Evolutionary conservation across 805 yeast genomes (phyloP).

Genomic region (Kodamaea fukazawae): DNA sequence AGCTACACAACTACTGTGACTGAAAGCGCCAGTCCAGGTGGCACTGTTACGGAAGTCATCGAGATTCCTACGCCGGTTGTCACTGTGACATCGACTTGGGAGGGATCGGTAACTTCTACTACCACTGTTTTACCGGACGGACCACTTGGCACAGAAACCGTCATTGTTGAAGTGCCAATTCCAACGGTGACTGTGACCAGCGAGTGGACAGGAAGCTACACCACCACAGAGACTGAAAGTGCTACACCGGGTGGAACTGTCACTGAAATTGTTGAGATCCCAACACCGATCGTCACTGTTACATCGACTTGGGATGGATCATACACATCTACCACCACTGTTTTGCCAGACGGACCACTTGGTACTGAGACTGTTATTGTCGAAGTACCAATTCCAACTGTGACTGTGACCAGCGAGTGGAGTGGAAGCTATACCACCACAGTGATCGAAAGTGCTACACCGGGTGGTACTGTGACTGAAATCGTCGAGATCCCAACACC

Average conservation of each 20-base stretch:
- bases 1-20: constrained; percentile 7
- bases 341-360: constrained; percentile 1
- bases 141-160: constrained; percentile 3
- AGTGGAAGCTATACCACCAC: constrained; percentile 2
- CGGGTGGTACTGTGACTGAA: constrained; percentile 2
- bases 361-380: constrained; percentile 3
- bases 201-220: constrained; percentile 4
- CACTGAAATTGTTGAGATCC: constrained; percentile 2
- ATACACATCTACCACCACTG: constrained; percentile 7
- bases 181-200: constrained; percentile 6
- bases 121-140: constrained; percentile 2
- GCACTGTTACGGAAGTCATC: constrained; percentile 13
- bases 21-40: constrained; percentile 12
- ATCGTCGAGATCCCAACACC: constrained; percentile 4
- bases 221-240: neutral
- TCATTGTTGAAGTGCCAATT: constrained; percentile 5
- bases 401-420: constrained; percentile 4
- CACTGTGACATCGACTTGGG: constrained; percentile 6
- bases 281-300: constrained; percentile 8
- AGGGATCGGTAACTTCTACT: constrained; percentile 2
- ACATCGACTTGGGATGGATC: constrained; percentile 11
- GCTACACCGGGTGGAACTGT: constrained; percentile 5
- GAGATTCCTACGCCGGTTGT: constrained; percentile 13
- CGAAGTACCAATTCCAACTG: constrained; percentile 7
- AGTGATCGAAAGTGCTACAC: neutral